Conservation (phyloP, 1,139 yeast species). For the Yamadazyma triangularis region DNA sequence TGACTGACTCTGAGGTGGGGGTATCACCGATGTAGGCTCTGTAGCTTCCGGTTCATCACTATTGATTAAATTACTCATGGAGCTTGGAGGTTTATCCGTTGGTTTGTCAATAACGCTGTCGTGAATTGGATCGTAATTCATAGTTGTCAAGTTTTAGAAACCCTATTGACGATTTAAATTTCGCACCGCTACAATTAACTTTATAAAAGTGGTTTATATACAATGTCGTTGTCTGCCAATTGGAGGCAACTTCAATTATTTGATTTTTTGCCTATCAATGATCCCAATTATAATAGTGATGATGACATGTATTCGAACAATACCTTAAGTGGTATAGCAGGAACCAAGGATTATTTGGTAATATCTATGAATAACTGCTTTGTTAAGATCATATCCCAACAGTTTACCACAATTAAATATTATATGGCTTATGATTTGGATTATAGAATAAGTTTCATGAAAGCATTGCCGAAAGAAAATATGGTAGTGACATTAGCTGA, state of each 20-base stretch:
- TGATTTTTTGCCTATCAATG: conserved; percentile 77
- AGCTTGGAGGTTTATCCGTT: no score
- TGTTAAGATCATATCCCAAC: conserved; percentile 54
- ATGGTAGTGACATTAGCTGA: conserved; percentile 71
- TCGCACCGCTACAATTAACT: no score
- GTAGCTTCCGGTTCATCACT: no score
- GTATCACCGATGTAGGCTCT: no score
- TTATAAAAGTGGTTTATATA: no score
- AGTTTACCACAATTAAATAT: conserved; percentile 38
- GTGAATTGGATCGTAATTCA: conserved; percentile 33
- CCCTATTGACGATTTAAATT: no score
- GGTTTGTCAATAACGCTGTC: conserved; percentile 17
- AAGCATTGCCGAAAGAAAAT: conserved; percentile 42
- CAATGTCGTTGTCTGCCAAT: conserved; percentile 29
- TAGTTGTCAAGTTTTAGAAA: no score
- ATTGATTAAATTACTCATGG: no score
- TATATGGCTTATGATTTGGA: conserved; percentile 66
- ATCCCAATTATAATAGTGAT: conserved; percentile 66
- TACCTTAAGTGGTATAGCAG: conserved; percentile 55
- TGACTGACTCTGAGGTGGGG: no score
- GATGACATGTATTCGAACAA: conserved; percentile 79
- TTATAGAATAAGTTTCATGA: conserved; percentile 57
- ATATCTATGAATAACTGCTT: conserved; percentile 53
- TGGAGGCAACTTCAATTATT: conserved; percentile 92
- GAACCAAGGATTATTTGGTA: conserved; percentile 50